Base-by-base conservation (phyloP, 1,284 basidiomycete genomes). In the Boletus mariae region DNA sequence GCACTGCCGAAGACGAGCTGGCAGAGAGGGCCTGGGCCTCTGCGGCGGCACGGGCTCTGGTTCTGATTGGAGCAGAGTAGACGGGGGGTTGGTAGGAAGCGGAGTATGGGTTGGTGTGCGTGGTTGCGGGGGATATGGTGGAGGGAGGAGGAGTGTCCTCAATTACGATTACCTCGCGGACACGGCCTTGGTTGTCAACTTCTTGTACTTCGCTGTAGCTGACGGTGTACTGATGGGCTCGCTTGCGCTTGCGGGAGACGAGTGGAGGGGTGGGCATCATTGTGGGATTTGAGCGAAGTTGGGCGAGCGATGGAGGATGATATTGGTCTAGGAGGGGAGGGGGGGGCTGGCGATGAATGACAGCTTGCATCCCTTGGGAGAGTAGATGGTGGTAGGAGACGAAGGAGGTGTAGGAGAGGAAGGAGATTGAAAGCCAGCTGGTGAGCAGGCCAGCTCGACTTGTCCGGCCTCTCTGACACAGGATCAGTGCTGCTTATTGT, bases 181-280 rank as follows among this genome's bases (percentile, higher is more conserved):
- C 75, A 59, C 78, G 76, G 59, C 90, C 89, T 48, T 84, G 74
- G 63, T 76, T 78, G 71, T 92, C 89, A 66, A 90, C 79, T 71
- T 92, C 90, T 61, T 91, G 84, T 37, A 91, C 86, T 68, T 91
- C 88, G 66, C 84, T 88, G 75, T 90, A 91, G 73, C 80, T 85
- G 69, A 90, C 85, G 31, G 83, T 85, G 69, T 80, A 87, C 63
- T 88, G 85, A 62, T 85, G 84, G 37, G 85, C 78, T 64, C 89
- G 82, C 75, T 91, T 91, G 60, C 90, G 84, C 73, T 91, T 91
- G 75, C 88, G 84, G 57, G 84, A 82, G 51, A 82, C 71, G 60
- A 83, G 73, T 44, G 80, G 74, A 53, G 85, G 83, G 47, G 87
- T 86, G 55, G 82, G 80, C 71, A 83, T 75, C 57, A 76, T 73